Evolutionary conservation across 2,329 filamentous ascomycete genomes (phyloP), one percentile per base, ranked within the genome.

Genomic region (Neocucurbitaria cava): DNA sequence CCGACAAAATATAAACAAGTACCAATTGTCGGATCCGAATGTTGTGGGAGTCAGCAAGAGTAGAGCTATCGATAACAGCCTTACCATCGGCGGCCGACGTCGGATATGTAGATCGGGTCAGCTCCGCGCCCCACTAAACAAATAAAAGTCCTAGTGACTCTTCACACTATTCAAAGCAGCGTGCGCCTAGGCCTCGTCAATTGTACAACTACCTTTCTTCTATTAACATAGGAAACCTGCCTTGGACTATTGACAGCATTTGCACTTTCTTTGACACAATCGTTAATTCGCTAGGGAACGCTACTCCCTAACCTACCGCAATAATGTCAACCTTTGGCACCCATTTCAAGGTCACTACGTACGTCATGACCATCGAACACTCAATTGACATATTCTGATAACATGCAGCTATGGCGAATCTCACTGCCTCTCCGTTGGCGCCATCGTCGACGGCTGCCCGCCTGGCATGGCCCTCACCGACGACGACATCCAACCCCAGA

Each of bases 391-490:
- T 47, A 53, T 50, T 53, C 71, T 69, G 47, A 69, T 18, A 28
- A 9, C 20, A 26, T 51, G 46, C 74, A 87, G 86, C 72, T 91
- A 91, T 80, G 90, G 90, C 75, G 90, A 93, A 78, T 96, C 91
- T 52, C 94, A 97, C 80, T 96, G 94, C 81, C 89, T 88, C 70
- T 94, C 90, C 28, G 92, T 98, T 70, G 93, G 92, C 72, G 96
- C 91, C 81, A 97, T 98, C 70, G 89, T 98, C 78, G 94, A 98
- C 75, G 92, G 92, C 68, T 90, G 87, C 72, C 95, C 94, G 31
- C 93, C 95, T 13, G 91, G 91, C 69, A 89, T 98, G 83, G 81
- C 88, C 69, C 87, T 98, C 76, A 89, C 86, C 59, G 93, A 96
- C 78, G 83, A 81, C 49, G 91, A 96, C 72, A 96, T 98, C 73